Base-by-base conservation (phyloP, 225 moss, liverwort and hornwort species). In the Asterella californica region DNA sequence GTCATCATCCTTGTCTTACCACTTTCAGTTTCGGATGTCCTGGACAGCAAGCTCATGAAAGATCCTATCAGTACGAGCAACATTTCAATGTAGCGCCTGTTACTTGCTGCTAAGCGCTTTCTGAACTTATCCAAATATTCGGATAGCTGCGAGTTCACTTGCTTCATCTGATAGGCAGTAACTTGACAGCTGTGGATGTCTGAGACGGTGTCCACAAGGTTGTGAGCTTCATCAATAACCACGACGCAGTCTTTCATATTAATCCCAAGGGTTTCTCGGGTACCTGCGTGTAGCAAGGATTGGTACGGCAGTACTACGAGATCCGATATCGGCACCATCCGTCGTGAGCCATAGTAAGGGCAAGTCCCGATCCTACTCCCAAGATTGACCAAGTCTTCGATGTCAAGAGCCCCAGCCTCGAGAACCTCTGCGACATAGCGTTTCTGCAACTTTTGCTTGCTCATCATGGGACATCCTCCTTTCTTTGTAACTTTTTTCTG, bases 141-240 rank as follows among this genome's bases (percentile, higher is more conserved):
- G 29, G 89, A 88, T 36, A 99, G 92, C 84, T 95, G 94, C 36
- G 91, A 91, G 74, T 85, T 86, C 61, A 99, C 97, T 89, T 93
- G 95, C 82, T 86, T 86, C 74, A 99, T 79, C 85, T 99, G 89
- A 68, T 67, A 30, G 78, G 73, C 79, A 55, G 92, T 91, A 50
- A 99, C 86, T 83, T 93, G 87, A 72, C 94, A 94, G 85, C 97
- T 94, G 80, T 99, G 85, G 71, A 99, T 91, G 82, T 88, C 90
- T 60, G 93, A 95, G 47, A 99, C 86, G 22, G 93, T 89, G 76
- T 99, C 97, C 24, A 99, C 97, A 47, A 99, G 93, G 82, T 99
- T 99, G 86, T 99, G 97, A 12, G 97, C 95, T 84, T 99, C 93
- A 82, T 99, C 97, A 70, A 99, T 93, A 74, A 99, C 88, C 49